Conservation (phyloP, 2,329 filamentous ascomycete species). For the Paecilomyces variotii region DNA sequence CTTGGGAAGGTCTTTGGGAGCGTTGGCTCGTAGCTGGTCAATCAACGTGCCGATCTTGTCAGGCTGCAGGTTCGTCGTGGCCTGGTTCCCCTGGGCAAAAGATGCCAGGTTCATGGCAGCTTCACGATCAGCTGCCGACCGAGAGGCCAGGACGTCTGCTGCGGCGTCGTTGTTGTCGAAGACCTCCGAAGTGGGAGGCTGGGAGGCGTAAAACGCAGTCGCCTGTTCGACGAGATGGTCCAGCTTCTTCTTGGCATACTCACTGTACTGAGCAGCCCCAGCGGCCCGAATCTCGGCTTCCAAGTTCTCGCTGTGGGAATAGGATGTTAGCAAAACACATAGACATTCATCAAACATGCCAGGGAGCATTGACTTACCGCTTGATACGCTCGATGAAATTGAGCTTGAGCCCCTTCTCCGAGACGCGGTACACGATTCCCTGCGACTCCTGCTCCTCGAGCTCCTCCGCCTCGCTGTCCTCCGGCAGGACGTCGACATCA, state of each 20-base stretch:
- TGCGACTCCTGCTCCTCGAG: conserved; percentile 54
- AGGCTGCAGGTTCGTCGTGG: conserved; percentile 6
- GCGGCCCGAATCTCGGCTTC: conserved; percentile 12
- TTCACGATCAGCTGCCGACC: conserved; percentile 22
- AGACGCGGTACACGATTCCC: conserved; percentile 58
- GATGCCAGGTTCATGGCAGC: conserved; percentile 23
- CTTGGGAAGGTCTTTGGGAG: conserved; percentile 16
- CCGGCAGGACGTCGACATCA: conserved; percentile 57
- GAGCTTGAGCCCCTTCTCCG: conserved; percentile 56
- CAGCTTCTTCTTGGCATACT: conserved; percentile 17
- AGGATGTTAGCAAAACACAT: conserved; percentile 5
- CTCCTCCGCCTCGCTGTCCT: conserved; percentile 44
- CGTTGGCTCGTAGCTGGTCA: conserved; percentile 21
- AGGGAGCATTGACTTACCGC: conserved; percentile 17
- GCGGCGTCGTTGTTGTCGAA: conserved; percentile 11
- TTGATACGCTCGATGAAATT: conserved; percentile 64
- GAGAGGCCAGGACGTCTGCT: conserved; percentile 15
- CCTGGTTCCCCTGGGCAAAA: conserved; percentile 16
- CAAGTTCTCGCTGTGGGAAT: conserved; percentile 13
- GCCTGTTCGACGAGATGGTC: conserved; percentile 18
- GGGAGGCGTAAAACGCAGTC: conserved; percentile 19
- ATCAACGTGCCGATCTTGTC: conserved; percentile 21
- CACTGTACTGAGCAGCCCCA: conserved; percentile 13
- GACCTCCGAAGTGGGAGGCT: conserved; percentile 10
- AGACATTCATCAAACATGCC: background rate